These are phyloP conservation scores for Suillus bovinus DNA, from an alignment of 768 basidiomycete genomes.

Conservation along the genomic window DNA sequence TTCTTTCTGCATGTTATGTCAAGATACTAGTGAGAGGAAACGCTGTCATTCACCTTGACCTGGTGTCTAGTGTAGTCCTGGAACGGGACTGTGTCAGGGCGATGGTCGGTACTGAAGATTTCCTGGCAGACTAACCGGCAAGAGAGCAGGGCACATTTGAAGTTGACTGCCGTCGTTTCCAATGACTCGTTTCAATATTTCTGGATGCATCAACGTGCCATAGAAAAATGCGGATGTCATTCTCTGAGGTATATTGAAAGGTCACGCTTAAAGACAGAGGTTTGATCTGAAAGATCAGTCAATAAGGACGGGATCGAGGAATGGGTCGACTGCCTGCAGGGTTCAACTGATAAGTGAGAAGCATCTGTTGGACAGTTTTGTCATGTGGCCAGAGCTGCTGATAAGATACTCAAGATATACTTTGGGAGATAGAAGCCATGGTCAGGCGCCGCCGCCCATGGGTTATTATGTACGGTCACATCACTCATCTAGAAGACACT, in stretches of 20 bases:
- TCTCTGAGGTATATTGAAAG: neutral
- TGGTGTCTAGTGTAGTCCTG: conserved; percentile 83
- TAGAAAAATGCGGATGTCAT: conserved; percentile 75
- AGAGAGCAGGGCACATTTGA: conserved; percentile 68
- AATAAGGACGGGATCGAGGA: neutral
- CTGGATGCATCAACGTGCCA: conserved; percentile 88
- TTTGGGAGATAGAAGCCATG: neutral
- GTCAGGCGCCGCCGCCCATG: too few species aligned
- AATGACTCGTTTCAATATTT: conserved; percentile 77
- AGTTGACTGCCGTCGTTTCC: conserved; percentile 64
- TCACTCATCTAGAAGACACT: too few species aligned
- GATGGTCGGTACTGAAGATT: neutral
- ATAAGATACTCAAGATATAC: conserved; percentile 1
- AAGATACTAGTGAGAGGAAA: conserved; percentile 5
- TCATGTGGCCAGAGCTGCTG: neutral
- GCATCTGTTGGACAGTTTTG: neutral
- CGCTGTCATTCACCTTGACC: conserved; percentile 50
- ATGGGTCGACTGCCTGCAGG: neutral
- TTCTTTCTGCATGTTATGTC: conserved; percentile 34
- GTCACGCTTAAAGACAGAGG: too few species aligned
- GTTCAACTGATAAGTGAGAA: conserved; percentile 7
- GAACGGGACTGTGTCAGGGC: conserved; percentile 4
- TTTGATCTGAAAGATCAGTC: neutral
- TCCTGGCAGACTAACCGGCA: conserved; percentile 51
- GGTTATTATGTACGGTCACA: too few species aligned